Conservation (phyloP, 78 protist species). For the Emiliania huxleyi region DNA sequence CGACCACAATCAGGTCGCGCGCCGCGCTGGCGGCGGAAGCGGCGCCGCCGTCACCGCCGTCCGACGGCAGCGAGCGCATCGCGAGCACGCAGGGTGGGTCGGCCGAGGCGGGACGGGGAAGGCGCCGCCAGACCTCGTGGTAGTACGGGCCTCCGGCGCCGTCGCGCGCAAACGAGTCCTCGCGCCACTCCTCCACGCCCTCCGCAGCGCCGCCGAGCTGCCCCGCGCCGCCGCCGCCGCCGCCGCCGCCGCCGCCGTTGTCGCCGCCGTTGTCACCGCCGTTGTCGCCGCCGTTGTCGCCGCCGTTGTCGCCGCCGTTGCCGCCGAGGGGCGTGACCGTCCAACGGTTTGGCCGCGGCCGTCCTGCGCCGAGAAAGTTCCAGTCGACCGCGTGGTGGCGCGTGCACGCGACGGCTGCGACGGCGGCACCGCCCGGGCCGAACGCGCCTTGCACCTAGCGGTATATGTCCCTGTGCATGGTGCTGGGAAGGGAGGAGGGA, state of each 20-base stretch:
- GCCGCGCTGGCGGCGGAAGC: neutral
- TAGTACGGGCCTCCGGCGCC: neutral
- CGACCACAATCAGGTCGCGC: neutral
- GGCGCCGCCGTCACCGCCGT: too few relatives aligned
- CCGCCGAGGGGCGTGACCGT: neutral
- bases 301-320: too few relatives aligned
- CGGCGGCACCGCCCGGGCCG: neutral
- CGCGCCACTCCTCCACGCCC: slow-evolving; percentile 26
- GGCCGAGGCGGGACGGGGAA: neutral
- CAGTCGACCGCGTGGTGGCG: slow-evolving; percentile 49
- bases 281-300: too few relatives aligned
- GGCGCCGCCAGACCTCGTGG: slow-evolving; percentile 29
- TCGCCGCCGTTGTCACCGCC: too few relatives aligned
- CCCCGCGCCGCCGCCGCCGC: neutral
- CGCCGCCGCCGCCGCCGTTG: too few relatives aligned
- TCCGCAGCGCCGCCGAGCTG: neutral
- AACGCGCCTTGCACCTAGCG: neutral
- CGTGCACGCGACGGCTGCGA: neutral
- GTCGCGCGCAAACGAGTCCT: slow-evolving; percentile 10
- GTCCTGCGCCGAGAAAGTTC: slow-evolving; percentile 11
- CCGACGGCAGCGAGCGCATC: too few relatives aligned
- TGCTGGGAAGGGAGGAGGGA: neutral
- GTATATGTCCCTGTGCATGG: neutral
- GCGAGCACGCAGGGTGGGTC: neutral
- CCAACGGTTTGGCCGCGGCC: slow-evolving; percentile 39